A percentile compares a stretch with the other conserved stretches of the same genome.
These are phyloP conservation scores for Silene coronaria DNA, from an alignment of 179 eudicot genomes.

Conservation along the genomic window DNA sequence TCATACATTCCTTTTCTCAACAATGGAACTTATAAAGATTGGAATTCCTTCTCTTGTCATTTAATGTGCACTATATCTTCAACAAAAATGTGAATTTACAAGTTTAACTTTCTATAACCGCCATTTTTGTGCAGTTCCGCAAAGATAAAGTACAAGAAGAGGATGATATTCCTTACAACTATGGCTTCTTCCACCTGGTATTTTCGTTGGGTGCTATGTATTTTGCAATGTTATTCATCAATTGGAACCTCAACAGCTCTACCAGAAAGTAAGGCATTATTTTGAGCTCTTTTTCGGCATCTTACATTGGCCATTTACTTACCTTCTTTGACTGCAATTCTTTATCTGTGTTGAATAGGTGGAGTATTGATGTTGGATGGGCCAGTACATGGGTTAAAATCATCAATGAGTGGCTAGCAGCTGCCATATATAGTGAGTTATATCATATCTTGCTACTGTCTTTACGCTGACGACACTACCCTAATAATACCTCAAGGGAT, in stretches of 20 bases:
- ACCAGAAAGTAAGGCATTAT: conserved; percentile 49
- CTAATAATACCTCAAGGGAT: too few relatives aligned
- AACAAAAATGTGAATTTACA: not conserved
- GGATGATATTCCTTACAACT: conserved; percentile 77
- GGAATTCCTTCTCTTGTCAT: not conserved
- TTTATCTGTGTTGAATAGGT: conserved; percentile 34
- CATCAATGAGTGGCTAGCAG: conserved; percentile 94
- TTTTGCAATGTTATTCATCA: conserved; percentile 89
- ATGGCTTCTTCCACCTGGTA: conserved; percentile 85
- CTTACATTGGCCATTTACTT: not conserved
- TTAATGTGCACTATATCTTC: not conserved
- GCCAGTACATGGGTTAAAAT: conserved; percentile 97
- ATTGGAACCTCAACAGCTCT: conserved; percentile 77
- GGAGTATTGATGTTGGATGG: conserved; percentile 99
- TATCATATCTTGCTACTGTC: not conserved
- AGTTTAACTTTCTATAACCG: not conserved
- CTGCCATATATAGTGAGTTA: conserved; percentile 73
- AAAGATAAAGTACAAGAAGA: conserved; percentile 50
- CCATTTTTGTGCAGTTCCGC: conserved; percentile 47
- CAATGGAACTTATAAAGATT: too few relatives aligned
- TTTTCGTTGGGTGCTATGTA: conserved; percentile 96
- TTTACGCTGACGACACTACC: not conserved
- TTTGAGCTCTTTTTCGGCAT: not conserved
- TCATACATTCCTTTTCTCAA: not conserved
- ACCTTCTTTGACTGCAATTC: not conserved